These are phyloP conservation scores for Grosmannia penicillata DNA, from an alignment of 2,329 filamentous ascomycete species.

Conservation along the genomic window DNA sequence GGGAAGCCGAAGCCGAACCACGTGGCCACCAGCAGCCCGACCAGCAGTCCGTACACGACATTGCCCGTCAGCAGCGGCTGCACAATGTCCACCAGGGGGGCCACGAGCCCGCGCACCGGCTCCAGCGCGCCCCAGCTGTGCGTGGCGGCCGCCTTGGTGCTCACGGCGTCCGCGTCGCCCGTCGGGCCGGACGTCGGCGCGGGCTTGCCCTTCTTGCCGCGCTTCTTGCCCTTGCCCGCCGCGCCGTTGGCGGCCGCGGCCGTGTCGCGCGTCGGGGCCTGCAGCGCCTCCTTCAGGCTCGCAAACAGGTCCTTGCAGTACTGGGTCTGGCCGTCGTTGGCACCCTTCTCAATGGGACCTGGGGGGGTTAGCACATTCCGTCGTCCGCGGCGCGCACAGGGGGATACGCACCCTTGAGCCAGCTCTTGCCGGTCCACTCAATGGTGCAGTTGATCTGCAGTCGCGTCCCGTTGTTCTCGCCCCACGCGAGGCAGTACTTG, in stretches of 20 bases:
- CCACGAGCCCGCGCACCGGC: slow-evolving; percentile 53
- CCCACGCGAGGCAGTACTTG: slow-evolving; percentile 89
- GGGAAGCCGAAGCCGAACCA: slow-evolving; percentile 52
- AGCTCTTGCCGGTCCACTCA: slow-evolving; percentile 96
- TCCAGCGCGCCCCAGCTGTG: slow-evolving; percentile 69
- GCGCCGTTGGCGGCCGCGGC: slow-evolving; percentile 28
- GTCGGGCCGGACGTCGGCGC: slow-evolving; percentile 28
- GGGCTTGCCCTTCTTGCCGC: slow-evolving; percentile 33
- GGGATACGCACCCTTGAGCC: slow-evolving; percentile 62
- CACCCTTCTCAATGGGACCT: slow-evolving; percentile 94
- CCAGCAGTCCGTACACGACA: slow-evolving; percentile 59
- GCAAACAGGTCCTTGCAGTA: slow-evolving; percentile 73
- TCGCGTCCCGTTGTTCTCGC: slow-evolving; percentile 68
- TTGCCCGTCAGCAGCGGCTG: slow-evolving; percentile 61
- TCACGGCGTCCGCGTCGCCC: slow-evolving; percentile 21
- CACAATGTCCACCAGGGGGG: slow-evolving; percentile 55
- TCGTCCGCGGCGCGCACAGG: too few relatives aligned
- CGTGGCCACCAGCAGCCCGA: slow-evolving; percentile 56
- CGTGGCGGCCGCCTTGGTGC: slow-evolving; percentile 19
- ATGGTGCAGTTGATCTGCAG: slow-evolving; percentile 79
- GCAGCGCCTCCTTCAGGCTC: slow-evolving; percentile 58
- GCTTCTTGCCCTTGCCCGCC: slow-evolving; percentile 45
- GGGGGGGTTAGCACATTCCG: too few relatives aligned
- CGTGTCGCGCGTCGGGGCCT: slow-evolving; percentile 44
- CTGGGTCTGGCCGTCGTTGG: slow-evolving; percentile 72